A percentile compares a stretch with the other conserved stretches of the same genome.
Evolutionary conservation across 2,329 filamentous ascomycete genomes (phyloP).

Genomic region (Botrytis paeoniae): DNA sequence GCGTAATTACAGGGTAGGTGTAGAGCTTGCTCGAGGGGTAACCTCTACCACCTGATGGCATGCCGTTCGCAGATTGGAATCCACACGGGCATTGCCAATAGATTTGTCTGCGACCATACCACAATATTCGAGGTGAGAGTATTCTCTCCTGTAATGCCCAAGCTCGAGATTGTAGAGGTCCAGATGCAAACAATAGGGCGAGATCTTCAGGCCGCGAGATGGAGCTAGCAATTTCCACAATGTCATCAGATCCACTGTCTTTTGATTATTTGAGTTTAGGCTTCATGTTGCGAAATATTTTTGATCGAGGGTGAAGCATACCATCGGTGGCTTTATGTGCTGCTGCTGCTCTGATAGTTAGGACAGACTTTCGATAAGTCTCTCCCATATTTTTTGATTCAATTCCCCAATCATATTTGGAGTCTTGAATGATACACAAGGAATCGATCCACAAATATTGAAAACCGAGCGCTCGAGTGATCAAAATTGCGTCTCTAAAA

Average conservation of each 20-base stretch:
- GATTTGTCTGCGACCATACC: not conserved
- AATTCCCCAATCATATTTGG: not conserved
- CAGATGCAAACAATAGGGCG: accelerated
- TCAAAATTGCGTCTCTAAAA: not conserved
- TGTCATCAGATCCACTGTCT: not conserved
- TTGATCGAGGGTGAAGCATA: not conserved
- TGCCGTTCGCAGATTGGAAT: not conserved
- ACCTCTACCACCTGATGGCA: accelerated
- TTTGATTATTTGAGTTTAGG: not conserved
- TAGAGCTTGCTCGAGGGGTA: accelerated
- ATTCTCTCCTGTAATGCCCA: not conserved
- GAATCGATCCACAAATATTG: not conserved
- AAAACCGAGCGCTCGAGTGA: not conserved
- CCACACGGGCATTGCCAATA: not conserved
- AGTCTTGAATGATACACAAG: not conserved
- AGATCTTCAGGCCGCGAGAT: accelerated
- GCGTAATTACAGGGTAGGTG: not conserved
- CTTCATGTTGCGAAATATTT: accelerated
- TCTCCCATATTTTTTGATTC: not conserved
- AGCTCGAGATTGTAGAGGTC: not conserved
- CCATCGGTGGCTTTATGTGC: not conserved
- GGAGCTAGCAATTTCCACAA: not conserved
- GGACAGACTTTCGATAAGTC: not conserved
- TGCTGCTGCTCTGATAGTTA: not conserved
- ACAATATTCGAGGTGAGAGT: not conserved